phyloP scores from a whole-genome alignment of 371 early-diverging fungal species.

The Choanephora cucurbitarum region DNA sequence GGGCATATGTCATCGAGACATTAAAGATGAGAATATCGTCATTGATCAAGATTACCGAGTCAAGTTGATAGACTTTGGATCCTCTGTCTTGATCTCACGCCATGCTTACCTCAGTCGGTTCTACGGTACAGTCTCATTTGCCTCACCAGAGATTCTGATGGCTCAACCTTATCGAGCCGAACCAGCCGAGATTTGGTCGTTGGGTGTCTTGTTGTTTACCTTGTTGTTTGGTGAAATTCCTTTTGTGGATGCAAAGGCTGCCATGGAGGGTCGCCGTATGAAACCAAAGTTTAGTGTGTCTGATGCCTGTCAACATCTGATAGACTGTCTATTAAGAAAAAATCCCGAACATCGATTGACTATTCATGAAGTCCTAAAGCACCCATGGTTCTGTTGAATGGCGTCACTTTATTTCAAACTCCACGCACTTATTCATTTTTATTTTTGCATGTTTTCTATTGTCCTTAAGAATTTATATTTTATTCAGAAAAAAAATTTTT shows the following conservation, averaged over 20 bases:
- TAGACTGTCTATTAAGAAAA: constrained; percentile 67
- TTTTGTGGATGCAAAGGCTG: constrained; percentile 62
- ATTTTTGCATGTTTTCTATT: too few relatives aligned
- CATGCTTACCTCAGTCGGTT: constrained; percentile 35
- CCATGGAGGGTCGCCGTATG: constrained; percentile 49
- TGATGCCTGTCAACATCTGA: constrained; percentile 57
- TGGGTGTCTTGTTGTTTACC: constrained; percentile 77
- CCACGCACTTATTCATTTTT: too few relatives aligned
- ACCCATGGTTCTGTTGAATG: constrained; percentile 58
- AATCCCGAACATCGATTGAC: constrained; percentile 60
- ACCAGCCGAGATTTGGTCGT: constrained; percentile 83
- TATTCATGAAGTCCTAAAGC: constrained; percentile 61
- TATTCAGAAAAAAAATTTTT: neutral
- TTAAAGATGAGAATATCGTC: constrained; percentile 80
- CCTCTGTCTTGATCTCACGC: constrained; percentile 44
- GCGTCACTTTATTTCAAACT: too few relatives aligned
- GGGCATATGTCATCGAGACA: constrained; percentile 66
- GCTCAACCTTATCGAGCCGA: constrained; percentile 73
- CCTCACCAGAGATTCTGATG: constrained; percentile 83
- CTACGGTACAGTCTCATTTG: constrained; percentile 54
- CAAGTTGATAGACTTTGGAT: constrained; percentile 86
- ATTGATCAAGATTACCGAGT: constrained; percentile 67
- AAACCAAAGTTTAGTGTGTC: constrained; percentile 51
- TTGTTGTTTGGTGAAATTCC: constrained; percentile 77
- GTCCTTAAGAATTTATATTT: too few relatives aligned